Evolutionary conservation across 2,329 filamentous ascomycete genomes (phyloP).

Genomic region (Botrytis aclada): DNA sequence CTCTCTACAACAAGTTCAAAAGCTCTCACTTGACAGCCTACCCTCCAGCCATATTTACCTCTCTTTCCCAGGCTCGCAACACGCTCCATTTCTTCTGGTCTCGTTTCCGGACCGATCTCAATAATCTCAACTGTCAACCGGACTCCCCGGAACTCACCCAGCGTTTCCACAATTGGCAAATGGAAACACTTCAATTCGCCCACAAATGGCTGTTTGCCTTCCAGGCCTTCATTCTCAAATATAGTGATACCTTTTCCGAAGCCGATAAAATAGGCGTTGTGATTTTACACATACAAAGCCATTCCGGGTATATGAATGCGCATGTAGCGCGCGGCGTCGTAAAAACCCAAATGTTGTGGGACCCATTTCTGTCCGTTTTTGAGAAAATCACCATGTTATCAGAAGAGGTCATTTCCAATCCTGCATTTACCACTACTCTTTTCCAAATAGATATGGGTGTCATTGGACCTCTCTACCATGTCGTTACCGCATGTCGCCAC

Average conservation of each 20-base stretch:
- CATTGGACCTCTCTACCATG: conserved; percentile 59
- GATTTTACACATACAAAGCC: conserved; percentile 57
- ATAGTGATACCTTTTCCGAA: conserved; percentile 45
- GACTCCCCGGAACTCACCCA: conserved; percentile 45
- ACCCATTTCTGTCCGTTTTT: conserved; percentile 51
- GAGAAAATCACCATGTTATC: conserved; percentile 54
- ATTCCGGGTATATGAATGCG: conserved; percentile 40
- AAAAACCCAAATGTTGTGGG: conserved; percentile 49
- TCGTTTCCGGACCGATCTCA: background rate
- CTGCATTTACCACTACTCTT: background rate
- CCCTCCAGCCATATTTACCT: conserved; percentile 41
- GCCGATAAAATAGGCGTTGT: conserved; percentile 54
- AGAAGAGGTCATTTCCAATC: conserved; percentile 10
- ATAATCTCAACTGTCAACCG: conserved; percentile 40
- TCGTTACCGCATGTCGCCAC: conserved; percentile 54
- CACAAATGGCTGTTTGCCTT: conserved; percentile 55
- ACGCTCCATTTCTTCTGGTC: conserved; percentile 53
- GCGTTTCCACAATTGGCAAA: conserved; percentile 29
- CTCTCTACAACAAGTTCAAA: conserved; percentile 10
- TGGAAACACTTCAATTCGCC: conserved; percentile 46
- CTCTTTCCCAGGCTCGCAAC: conserved; percentile 51
- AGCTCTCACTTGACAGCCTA: background rate
- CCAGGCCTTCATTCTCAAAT: conserved; percentile 50
- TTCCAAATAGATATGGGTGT: conserved; percentile 44
- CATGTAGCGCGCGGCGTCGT: background rate